A percentile compares a stretch with the other conserved stretches of the same genome.
These are phyloP conservation scores for Coffea eugenioides DNA, from an alignment of 257 asterid genomes.

Conservation along the genomic window DNA sequence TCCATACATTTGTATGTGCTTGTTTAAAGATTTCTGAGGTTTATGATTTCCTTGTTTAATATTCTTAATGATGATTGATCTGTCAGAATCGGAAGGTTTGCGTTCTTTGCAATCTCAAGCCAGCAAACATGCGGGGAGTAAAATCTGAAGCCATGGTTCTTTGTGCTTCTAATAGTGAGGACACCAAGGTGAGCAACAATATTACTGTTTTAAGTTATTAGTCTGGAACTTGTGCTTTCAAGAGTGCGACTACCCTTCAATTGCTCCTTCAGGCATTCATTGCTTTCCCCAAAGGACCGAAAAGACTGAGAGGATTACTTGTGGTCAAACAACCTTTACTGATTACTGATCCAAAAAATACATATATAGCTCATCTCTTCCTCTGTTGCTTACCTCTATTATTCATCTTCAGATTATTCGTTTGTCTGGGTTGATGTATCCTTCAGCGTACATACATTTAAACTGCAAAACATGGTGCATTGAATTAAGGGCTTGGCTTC, in stretches of 20 bases:
- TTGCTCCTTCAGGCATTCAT: neutral
- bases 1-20: neutral
- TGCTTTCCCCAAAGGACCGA: neutral
- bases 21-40: neutral
- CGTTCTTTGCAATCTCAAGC: constrained; percentile 96
- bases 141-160: constrained; percentile 99
- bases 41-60: neutral
- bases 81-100: constrained; percentile 91
- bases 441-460: neutral
- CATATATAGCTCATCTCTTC: neutral
- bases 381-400: neutral
- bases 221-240: neutral
- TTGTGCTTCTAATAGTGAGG: constrained; percentile 78
- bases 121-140: constrained; percentile 87
- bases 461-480: neutral
- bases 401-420: neutral
- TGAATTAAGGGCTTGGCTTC: neutral
- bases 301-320: neutral
- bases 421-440: neutral
- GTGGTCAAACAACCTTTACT: neutral
- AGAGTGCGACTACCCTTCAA: neutral
- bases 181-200: constrained; percentile 54
- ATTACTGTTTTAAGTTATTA: neutral
- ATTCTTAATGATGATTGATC: constrained; percentile 5
- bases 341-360: neutral